Evolutionary conservation across 2,329 filamentous ascomycete species (phyloP), one percentile per base, ranked within the genome.

Genomic region (Arthrobotrys sinensis): DNA sequence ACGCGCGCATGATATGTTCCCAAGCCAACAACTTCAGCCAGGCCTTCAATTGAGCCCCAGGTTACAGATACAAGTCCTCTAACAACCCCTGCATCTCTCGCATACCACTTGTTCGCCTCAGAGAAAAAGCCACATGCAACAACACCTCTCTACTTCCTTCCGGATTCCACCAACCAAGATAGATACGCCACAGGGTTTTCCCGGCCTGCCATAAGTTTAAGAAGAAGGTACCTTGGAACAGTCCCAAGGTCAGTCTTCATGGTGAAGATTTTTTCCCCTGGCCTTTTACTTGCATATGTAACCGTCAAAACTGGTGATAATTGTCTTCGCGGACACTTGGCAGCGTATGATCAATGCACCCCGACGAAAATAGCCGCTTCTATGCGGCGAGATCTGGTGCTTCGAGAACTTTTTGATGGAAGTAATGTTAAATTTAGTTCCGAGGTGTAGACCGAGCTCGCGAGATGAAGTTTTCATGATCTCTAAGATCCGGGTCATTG

Each of bases 81-180:
- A 38, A 57, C 52, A 57, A 38, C 52, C 52, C 52, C 52, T 57
- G 52, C 52, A 38, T 57, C 8, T 21, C 52, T 21, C 16, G 52
- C 52, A 55, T 8, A 38, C 12, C 8, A 38, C 36, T 19, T 7
- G 4, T 2, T 4, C n/a, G 32, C 32, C 52, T 10, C 14, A 12
- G 21, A 38, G 32, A 57, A 57, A 57, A 57, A 38, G 52, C 52
- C 52, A 57, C 52, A 57, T 21, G 52, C 52, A 57, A 57, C 52
- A 57, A 32, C 52, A 57, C 19, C 14, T n/a, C 14, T 11, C 40
- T n/a, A 43, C 52, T 57, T 57, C 52, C 52, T 57, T 57, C 52
- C 52, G 11, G 14, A 19, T 21, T 32, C 52, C 52, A 34, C n/a
- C 16, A 50, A 7, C 24, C 24, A 32, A 14, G 34, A 16, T 21